Conservation (phyloP, 2,329 filamentous ascomycete genomes). For the Apiospora rasikravindrae region DNA sequence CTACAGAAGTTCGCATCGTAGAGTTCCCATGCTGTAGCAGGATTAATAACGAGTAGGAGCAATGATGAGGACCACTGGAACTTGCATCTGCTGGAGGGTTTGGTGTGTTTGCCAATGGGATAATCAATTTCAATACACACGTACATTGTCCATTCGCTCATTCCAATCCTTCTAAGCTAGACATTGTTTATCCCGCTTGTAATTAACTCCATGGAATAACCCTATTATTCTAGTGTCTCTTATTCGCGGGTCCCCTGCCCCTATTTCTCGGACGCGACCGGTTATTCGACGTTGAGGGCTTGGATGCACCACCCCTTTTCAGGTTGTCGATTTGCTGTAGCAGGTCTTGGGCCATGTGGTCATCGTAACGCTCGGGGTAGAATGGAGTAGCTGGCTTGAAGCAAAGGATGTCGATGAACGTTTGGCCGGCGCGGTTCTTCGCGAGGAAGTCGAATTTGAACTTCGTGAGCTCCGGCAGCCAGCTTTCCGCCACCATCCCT, state of each 20-base stretch:
- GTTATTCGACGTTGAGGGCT: not conserved
- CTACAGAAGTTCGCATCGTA: too few relatives aligned
- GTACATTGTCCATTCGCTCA: too few relatives aligned
- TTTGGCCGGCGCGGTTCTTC: not conserved
- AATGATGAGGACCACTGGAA: too few relatives aligned
- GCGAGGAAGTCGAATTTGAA: not conserved
- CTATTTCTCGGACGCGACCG: not conserved
- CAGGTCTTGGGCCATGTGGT: not conserved
- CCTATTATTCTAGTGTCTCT: not conserved
- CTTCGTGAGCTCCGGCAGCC: not conserved
- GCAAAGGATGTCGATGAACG: slow-evolving; percentile 9
- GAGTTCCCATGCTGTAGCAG: too few relatives aligned
- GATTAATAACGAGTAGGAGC: too few relatives aligned
- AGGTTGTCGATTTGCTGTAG: not conserved
- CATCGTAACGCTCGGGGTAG: not conserved
- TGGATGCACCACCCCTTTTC: not conserved
- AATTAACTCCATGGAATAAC: not conserved
- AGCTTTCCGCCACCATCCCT: not conserved
- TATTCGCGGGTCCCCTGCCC: not conserved
- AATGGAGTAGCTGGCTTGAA: not conserved
- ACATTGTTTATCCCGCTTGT: not conserved
- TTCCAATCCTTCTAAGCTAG: too few relatives aligned
- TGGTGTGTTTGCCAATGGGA: not conserved
- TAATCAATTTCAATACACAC: not conserved
- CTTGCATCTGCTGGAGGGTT: too few relatives aligned